Evolutionary conservation across 2,329 filamentous ascomycete genomes (phyloP).

Genomic region (Xylariaceae sp.): DNA sequence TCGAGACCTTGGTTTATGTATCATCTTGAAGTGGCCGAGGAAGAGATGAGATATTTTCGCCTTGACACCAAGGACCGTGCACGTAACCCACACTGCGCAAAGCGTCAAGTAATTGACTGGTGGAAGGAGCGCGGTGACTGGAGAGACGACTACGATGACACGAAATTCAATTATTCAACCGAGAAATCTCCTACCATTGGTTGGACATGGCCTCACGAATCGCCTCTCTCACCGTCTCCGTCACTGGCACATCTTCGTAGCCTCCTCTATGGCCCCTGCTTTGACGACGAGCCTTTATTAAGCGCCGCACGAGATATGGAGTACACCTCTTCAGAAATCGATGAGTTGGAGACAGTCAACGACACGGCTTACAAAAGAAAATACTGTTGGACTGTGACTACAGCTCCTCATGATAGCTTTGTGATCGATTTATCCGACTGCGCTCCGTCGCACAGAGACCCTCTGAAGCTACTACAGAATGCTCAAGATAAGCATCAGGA

Average conservation of each 20-base stretch:
- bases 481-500: too few relatives aligned
- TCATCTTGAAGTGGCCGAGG: constrained; percentile 15
- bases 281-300: too few relatives aligned
- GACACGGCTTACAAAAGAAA: too few relatives aligned
- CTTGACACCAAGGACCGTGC: constrained; percentile 6
- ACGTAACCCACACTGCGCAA: constrained; percentile 1
- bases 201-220: constrained; percentile 22
- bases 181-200: too few relatives aligned
- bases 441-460: too few relatives aligned
- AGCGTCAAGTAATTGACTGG: constrained; percentile 12
- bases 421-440: too few relatives aligned
- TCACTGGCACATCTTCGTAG: constrained; percentile 9
- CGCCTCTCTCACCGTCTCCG: constrained; percentile 18
- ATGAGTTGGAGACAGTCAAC: constrained; percentile 19
- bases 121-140: constrained; percentile 18
- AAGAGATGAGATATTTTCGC: constrained; percentile 10
- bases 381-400: too few relatives aligned
- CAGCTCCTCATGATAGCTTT: too few relatives aligned
- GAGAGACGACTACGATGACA: constrained; percentile 7
- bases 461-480: too few relatives aligned
- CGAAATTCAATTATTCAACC: neutral
- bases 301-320: constrained; percentile 11
- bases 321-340: constrained; percentile 21
- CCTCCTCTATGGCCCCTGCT: constrained; percentile 10
- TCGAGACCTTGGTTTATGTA: constrained; percentile 20